These are phyloP conservation scores for Amphibolis antarctica DNA, from an alignment of 106 monocot species.

Conservation along the genomic window DNA sequence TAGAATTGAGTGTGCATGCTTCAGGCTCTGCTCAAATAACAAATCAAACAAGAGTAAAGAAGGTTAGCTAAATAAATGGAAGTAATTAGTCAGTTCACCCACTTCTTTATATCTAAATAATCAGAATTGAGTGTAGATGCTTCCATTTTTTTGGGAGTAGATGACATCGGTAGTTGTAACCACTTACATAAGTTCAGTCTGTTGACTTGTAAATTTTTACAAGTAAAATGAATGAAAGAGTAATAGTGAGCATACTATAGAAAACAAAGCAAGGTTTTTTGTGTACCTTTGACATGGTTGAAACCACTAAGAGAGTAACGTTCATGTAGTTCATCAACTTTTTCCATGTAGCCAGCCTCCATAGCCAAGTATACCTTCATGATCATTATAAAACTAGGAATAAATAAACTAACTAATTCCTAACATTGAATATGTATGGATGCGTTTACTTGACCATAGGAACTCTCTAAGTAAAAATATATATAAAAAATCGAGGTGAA, in stretches of 20 bases:
- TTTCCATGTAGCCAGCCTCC: constrained; percentile 92
- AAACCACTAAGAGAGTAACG: constrained; percentile 88
- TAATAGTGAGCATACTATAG: not conserved
- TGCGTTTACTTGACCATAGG: not conserved
- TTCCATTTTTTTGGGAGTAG: too few relatives aligned
- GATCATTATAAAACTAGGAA: constrained; percentile 1
- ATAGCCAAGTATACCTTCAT: constrained; percentile 79
- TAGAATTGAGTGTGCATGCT: constrained; percentile 14
- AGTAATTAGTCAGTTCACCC: too few relatives aligned
- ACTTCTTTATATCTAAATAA: too few relatives aligned
- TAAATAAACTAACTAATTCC: not conserved
- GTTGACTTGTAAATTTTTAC: too few relatives aligned
- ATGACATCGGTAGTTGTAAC: not conserved
- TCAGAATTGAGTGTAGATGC: too few relatives aligned
- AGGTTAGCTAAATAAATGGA: not conserved
- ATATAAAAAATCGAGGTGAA: too few relatives aligned
- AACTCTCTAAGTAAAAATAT: not conserved
- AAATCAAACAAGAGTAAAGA: not conserved
- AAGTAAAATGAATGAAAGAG: too few relatives aligned
- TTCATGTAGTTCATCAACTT: constrained; percentile 76
- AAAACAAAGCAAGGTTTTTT: not conserved
- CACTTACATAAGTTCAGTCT: not conserved
- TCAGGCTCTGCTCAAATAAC: constrained; percentile 31
- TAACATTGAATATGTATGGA: not conserved
- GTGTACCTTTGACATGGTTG: constrained; percentile 45